Base-by-base conservation (phyloP, 345 rosid genomes). In the Aquilaria malaccensis region DNA sequence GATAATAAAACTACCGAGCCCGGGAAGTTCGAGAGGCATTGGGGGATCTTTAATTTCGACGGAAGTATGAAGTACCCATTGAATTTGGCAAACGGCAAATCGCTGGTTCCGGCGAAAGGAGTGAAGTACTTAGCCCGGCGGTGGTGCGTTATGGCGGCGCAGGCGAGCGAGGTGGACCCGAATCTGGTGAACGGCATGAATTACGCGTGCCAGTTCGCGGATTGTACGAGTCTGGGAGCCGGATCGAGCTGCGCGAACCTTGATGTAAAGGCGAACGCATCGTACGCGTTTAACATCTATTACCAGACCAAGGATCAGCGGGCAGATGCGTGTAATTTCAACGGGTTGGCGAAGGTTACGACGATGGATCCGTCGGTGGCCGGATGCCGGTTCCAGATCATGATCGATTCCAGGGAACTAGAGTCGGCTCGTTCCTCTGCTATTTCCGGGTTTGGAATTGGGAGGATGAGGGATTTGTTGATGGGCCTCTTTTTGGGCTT, bases 11-110 rank as follows among this genome's bases (percentile, higher is more conserved):
- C 96, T 71, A 60, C 83, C 32, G 76, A 70, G 2, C 98, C 96
- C 0, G 95, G 96, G 1, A 88, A 84, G 47, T 91, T 87, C 55
- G 90, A 87, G 58, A 32, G 94, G 12, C 94, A 87, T 6, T 87
- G 90, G 94, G 94, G 98, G 46, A 54, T 91, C 22, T 87, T 84
- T 77, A 59, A 77, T 61, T 82, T 47, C 10, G 94, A 87, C 59
- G 94, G 98, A 31, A 58, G 70, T 55, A 65, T 87, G 43, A 88
- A 91, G 72, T 87, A 87, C 45, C 48, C 64, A 0, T 43, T 87
- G 1, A 70, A 76, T 2, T 0, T 74, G 30, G 82, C 78, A 5
- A 76, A 58, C 10, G 83, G 88, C 0, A 81, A 62, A 50, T 58
- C 41, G 11, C 30, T 87, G 33, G 78, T 67, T 12, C 59, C 88